Base-by-base conservation (phyloP, 257 asterid genomes). In the Coffea canephora region DNA sequence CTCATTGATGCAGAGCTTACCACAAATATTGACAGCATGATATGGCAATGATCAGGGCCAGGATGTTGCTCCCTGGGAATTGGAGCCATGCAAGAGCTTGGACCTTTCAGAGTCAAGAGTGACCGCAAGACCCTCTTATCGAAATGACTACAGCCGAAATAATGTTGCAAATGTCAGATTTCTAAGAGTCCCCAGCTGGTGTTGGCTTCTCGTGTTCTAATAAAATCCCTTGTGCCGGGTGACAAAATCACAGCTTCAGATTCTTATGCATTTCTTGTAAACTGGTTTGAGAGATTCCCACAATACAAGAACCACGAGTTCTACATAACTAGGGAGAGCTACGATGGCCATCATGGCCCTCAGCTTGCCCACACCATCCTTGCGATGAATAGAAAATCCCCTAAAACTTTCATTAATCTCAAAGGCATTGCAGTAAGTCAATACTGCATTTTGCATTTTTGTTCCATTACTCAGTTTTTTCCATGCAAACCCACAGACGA, bases 161-260 rank as follows among this genome's bases (percentile, higher is more conserved):
- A 7, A 48, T 2, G 52, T 10, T 48, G 96, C 93, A 31, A 91
- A 91, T 78, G 81, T 91, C 0, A 23, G 90, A 31, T 91, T 85
- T 84, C 64, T 91, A 82, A 82, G 93, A 91, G 69, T 91, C 96
- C 5, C 96, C 92, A 0, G 92, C 93, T 39, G 92, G 96, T 2
- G 96, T 91, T 41, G 96, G 96, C 79, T 91, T 89, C 75, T 91
- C 93, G 12, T 91, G 87, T 74, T 91, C 93, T 0, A 89, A 91
- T 27, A 84, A 76, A 76, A 45, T 64, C 91, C 6, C 87, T 93
- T 48, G 11, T 2, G 52, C 3, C 4, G 14, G 91, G 88, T 66
- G 88, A 91, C 39, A 80, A 75, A 1, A 88, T 85, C 0, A 89
- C 91, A 0, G 91, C 94, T 8, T 74, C 81, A 21, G 94, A 89